Base-by-base conservation (phyloP, 805 yeast species). In the Saturnispora kantuleensis region DNA sequence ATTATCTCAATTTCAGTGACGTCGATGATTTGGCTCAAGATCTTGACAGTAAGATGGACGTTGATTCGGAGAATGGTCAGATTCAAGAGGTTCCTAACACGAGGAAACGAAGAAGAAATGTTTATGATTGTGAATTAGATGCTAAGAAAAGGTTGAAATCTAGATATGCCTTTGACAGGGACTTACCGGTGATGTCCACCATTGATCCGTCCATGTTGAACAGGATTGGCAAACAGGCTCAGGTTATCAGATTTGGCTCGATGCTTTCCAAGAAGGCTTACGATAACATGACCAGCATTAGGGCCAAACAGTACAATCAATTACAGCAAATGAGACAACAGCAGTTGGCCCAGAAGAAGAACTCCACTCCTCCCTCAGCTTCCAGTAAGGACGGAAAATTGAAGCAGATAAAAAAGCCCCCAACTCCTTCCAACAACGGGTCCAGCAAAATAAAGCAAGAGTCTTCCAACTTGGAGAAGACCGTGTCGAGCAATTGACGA, bases 251-350 rank as follows among this genome's bases (percentile, higher is more conserved):
- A 48, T 89, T 89, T 64, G 96, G 96, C 8, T 77, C 95, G 6
- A 88, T 88, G 96, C 64, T 90, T 30, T 69, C 88, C 35, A 77
- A 93, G 4, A 90, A 89, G 61, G 81, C 96, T 0, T 84, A 84
- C 57, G 96, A 88, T 44, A 86, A 54, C 87, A 88, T 57, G 82
- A 89, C 16, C 78, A 84, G 45, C 73, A 77, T 56, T 79, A 79
- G 63, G 72, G 93, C 52, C 79, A 81, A 63, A 32, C 64, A 88
- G 76, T 62, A 80, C 63, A 43, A 57, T 9, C 60, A 53, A 12
- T 62, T 59, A 31, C 64, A 61, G 44, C 53, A 54, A 32, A 17
- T 54, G 37, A 49, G 56, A 28, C 64, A 60, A 40, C 72, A 66
- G 50, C 68, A 62, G 51, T 66, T 56, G 41, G 65, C 56, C 38